Conservation (phyloP, 1,284 basidiomycete species). For the Ustilago tritici region DNA sequence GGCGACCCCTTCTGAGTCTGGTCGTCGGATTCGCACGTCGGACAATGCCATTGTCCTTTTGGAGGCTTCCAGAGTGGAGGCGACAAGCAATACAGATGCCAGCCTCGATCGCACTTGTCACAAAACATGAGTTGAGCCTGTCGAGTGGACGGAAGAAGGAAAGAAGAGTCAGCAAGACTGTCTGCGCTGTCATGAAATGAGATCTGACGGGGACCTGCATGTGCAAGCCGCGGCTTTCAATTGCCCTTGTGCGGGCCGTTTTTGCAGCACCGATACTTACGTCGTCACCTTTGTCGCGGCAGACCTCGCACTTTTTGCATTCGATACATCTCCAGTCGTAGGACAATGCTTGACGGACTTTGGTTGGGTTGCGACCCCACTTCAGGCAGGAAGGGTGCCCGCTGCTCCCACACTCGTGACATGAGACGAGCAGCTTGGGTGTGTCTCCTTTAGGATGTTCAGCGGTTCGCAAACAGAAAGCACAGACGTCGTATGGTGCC, state of each 20-base stretch:
- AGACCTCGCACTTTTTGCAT: constrained; percentile 93
- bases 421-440: constrained; percentile 64
- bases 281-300: constrained; percentile 85
- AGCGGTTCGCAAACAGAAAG: constrained; percentile 64
- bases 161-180: constrained; percentile 11
- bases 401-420: constrained; percentile 69
- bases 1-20: constrained; percentile 12
- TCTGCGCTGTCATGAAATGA: constrained; percentile 12
- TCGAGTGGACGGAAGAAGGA: constrained; percentile 8
- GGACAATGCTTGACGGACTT: constrained; percentile 71
- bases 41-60: constrained; percentile 61
- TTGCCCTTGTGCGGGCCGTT: background rate
- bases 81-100: constrained; percentile 88
- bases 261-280: constrained; percentile 73
- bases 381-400: constrained; percentile 69
- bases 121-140: constrained; percentile 89
- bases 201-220: constrained; percentile 14
- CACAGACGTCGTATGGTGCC: constrained; percentile 57
- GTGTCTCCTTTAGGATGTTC: constrained; percentile 39
- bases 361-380: constrained; percentile 70
- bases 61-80: constrained; percentile 72
- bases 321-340: constrained; percentile 92
- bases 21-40: constrained; percentile 54
- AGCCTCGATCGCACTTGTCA: constrained; percentile 94
- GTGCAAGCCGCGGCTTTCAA: background rate